Conservation (phyloP, 768 basidiomycete species). For the Ramaria sp. region DNA sequence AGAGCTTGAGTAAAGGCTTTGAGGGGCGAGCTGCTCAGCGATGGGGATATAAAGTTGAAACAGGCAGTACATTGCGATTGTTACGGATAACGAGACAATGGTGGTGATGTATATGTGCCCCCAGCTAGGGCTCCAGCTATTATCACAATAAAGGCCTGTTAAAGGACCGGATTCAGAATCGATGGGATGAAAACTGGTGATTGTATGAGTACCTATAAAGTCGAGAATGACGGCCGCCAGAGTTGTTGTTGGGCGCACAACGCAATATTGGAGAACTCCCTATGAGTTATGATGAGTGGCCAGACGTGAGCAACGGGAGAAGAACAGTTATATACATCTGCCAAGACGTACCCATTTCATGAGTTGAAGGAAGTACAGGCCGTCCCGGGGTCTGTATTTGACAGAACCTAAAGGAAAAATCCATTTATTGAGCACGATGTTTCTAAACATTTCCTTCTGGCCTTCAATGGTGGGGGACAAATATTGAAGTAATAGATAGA, state of each 20-base stretch:
- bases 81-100: conserved; percentile 58
- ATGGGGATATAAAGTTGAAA: conserved; percentile 60
- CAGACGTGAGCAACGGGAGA: neutral
- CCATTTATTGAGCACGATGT: conserved; percentile 42
- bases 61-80: conserved; percentile 69
- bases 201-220: conserved; percentile 29
- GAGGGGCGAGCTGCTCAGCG: conserved; percentile 39
- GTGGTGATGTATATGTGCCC: conserved; percentile 56
- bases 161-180: neutral
- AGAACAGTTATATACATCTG: neutral
- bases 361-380: conserved; percentile 56
- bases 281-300: neutral
- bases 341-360: conserved; percentile 45
- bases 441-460: conserved; percentile 49
- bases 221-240: conserved; percentile 51
- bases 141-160: conserved; percentile 49
- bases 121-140: conserved; percentile 56
- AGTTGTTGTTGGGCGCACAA: conserved; percentile 50
- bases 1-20: conserved; percentile 57
- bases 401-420: conserved; percentile 57
- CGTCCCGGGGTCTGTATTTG: conserved; percentile 37
- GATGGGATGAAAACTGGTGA: neutral
- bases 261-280: conserved; percentile 62
- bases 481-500: conserved; percentile 65
- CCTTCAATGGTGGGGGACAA: conserved; percentile 51